Percentiles rank a stretch among this genome's conserved stretches.
Conservation (phyloP, 768 basidiomycete genomes). For the Pleurotus djamor region DNA sequence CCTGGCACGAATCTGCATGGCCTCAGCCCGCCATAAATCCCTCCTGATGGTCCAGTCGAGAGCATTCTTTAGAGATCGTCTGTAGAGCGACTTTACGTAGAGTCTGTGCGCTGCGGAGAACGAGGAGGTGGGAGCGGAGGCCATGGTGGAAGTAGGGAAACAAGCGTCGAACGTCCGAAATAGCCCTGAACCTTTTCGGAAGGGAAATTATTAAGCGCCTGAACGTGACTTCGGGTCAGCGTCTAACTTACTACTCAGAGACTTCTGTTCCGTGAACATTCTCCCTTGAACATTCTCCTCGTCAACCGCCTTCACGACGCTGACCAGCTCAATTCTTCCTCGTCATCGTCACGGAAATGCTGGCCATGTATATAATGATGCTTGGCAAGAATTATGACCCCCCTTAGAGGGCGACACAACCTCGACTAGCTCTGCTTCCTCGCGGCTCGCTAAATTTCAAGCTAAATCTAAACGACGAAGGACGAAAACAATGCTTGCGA, state of each 20-base stretch:
- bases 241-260: no score
- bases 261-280: no score
- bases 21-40: conserved; percentile 83
- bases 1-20: conserved; percentile 84
- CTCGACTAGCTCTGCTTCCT: not conserved
- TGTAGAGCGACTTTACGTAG: conserved; percentile 92
- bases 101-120: conserved; percentile 76
- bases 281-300: no score
- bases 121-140: conserved; percentile 36
- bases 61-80: conserved; percentile 80
- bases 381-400: not conserved
- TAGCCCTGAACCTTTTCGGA: conserved; percentile 1
- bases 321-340: no score
- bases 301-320: no score
- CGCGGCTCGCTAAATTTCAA: not conserved
- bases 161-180: not conserved
- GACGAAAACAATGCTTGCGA: not conserved
- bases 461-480: no score
- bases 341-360: not conserved
- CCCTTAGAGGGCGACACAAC: not conserved
- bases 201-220: no score
- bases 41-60: conserved; percentile 89
- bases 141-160: conserved; percentile 33
- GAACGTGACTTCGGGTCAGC: no score
- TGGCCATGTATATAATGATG: not conserved